phyloP scores from a whole-genome alignment of 2,329 filamentous ascomycete species.

The Diplodia seriata region DNA sequence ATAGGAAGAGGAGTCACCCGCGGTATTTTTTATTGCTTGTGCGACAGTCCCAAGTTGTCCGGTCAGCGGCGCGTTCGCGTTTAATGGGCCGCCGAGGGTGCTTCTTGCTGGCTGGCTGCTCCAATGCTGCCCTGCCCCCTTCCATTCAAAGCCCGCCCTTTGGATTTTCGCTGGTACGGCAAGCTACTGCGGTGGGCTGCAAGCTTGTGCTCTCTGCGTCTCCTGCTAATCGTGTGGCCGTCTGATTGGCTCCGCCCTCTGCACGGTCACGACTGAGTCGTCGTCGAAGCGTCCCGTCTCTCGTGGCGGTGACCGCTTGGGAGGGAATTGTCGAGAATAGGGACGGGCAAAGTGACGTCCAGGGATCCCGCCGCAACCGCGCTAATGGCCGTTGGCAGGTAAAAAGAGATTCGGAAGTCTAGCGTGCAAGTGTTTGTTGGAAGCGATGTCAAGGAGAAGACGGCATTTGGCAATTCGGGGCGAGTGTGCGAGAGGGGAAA shows the following conservation, averaged over 20 bases:
- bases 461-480: background rate
- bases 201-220: constrained; percentile 8
- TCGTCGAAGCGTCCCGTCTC: background rate
- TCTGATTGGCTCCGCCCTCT: constrained; percentile 18
- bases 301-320: constrained; percentile 22
- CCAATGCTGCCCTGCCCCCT: background rate
- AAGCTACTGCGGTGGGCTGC: constrained; percentile 8
- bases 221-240: constrained; percentile 26
- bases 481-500: background rate
- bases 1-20: no score
- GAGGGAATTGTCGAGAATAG: background rate
- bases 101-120: background rate
- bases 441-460: background rate
- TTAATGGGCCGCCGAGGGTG: background rate
- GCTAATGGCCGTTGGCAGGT: no score
- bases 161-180: constrained; percentile 4
- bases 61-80: background rate
- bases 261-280: constrained; percentile 12
- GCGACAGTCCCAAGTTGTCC: background rate
- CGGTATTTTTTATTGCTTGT: background rate
- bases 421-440: background rate
- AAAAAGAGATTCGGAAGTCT: background rate
- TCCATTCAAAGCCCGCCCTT: background rate
- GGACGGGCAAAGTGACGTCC: background rate
- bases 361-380: background rate